Conservation (phyloP, 116 monocot genomes). For the Posidonia oceanica region DNA sequence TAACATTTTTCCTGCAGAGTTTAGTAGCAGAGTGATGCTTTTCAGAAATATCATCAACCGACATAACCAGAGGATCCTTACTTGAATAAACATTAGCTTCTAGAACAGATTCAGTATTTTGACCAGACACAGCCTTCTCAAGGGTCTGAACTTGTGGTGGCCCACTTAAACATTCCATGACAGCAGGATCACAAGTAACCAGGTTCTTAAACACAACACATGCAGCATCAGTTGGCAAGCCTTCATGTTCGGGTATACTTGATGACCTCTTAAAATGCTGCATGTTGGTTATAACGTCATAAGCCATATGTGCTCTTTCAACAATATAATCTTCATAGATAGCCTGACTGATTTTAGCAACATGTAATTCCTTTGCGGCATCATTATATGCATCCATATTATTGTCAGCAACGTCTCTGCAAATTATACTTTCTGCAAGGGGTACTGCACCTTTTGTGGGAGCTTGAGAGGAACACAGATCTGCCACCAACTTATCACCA, state of each 20-base stretch:
- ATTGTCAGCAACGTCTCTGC: conserved; percentile 22
- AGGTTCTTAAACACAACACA: not conserved
- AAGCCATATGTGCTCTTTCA: not conserved
- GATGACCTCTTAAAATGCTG: conserved; percentile 1
- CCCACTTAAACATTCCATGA: not conserved
- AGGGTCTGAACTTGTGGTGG: not conserved
- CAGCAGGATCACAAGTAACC: not conserved
- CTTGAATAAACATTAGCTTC: not conserved
- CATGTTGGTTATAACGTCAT: conserved; percentile 9
- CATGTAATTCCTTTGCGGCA: not conserved
- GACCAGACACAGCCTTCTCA: not conserved
- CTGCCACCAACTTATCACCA: conserved; percentile 1
- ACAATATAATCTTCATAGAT: not conserved
- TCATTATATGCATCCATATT: conserved; percentile 4
- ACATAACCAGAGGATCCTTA: not conserved
- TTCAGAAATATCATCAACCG: not conserved
- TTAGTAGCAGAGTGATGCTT: conserved; percentile 7
- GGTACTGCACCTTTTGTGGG: conserved; percentile 9
- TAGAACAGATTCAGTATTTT: not conserved
- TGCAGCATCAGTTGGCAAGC: not conserved
- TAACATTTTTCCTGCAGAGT: conserved; percentile 6
- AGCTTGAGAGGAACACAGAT: conserved; percentile 5
- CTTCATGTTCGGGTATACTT: conserved; percentile 1
- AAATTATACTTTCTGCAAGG: conserved; percentile 50
- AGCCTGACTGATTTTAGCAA: not conserved